Evolutionary conservation across 2,329 filamentous ascomycete species (phyloP).

Genomic region (Cladobotryum protrusum): DNA sequence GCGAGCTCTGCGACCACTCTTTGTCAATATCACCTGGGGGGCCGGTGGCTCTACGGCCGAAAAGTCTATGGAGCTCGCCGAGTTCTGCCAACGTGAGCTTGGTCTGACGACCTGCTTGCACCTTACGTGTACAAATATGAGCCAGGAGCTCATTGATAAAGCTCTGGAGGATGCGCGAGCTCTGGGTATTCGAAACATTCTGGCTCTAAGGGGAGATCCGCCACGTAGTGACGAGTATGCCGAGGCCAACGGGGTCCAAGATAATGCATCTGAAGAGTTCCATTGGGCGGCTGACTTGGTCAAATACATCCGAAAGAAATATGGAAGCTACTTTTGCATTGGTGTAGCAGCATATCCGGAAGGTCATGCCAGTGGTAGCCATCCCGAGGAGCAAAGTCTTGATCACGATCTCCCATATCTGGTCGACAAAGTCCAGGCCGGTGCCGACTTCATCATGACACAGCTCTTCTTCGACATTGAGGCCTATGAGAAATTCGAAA

Average conservation of each 20-base stretch:
- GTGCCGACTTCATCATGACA: conserved; percentile 97
- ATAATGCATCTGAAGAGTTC: conserved; percentile 69
- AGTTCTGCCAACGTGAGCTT: conserved; percentile 88
- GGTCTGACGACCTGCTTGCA: conserved; percentile 93
- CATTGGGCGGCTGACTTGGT: conserved; percentile 86
- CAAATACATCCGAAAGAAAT: conserved; percentile 73
- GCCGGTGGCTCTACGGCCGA: conserved; percentile 86
- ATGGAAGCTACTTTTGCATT: conserved; percentile 94
- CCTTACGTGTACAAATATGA: conserved; percentile 98
- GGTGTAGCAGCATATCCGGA: conserved; percentile 94
- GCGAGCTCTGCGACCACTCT: conserved; percentile 80
- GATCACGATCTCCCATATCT: conserved; percentile 84
- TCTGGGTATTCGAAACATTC: conserved; percentile 86
- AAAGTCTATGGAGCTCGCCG: conserved; percentile 89
- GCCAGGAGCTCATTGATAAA: conserved; percentile 74
- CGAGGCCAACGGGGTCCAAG: conserved; percentile 48
- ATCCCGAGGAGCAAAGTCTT: conserved; percentile 61
- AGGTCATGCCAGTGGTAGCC: conserved; percentile 85
- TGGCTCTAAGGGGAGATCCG: conserved; percentile 86
- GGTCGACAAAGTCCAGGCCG: conserved; percentile 83
- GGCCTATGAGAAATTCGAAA: conserved; percentile 77
- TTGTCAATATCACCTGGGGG: conserved; percentile 97
- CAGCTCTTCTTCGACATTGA: conserved; percentile 91
- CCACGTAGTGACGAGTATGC: conserved; percentile 85
- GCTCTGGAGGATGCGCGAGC: conserved; percentile 86